phyloP scores from a whole-genome alignment of 495 filamentous ascomycete genomes.

The Oleoguttula mirabilis region DNA sequence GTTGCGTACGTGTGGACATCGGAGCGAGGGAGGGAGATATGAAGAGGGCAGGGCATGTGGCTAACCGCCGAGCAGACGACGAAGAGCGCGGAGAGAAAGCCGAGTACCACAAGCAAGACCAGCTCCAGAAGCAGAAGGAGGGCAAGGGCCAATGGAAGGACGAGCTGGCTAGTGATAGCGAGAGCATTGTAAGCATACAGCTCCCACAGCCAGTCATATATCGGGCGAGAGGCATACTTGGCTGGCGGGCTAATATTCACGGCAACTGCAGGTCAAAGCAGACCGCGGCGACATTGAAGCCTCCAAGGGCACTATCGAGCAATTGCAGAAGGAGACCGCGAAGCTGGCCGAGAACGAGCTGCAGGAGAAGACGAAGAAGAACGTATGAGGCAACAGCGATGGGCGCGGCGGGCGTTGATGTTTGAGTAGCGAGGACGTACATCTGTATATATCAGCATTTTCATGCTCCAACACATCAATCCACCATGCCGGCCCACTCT shows the following conservation, averaged over 20 bases:
- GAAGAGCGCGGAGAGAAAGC: constrained; percentile 33
- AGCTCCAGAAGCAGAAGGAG: constrained; percentile 53
- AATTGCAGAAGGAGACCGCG: constrained; percentile 43
- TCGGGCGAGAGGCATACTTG: not conserved
- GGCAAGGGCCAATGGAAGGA: constrained; percentile 74
- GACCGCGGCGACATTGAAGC: constrained; percentile 44
- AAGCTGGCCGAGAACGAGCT: constrained; percentile 23
- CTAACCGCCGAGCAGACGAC: no score
- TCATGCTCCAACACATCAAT: no score
- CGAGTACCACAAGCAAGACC: constrained; percentile 62
- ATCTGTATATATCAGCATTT: no score
- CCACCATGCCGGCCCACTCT: no score
- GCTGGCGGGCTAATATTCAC: not conserved
- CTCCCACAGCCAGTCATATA: not conserved
- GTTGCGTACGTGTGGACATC: constrained; percentile 25
- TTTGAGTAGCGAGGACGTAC: not conserved
- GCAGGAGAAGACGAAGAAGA: constrained; percentile 2
- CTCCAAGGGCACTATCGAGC: constrained; percentile 33
- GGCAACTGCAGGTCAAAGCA: constrained; percentile 45
- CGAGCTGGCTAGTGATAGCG: constrained; percentile 66
- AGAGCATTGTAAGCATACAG: constrained; percentile 66
- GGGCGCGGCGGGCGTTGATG: no score
- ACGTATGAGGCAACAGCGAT: no score
- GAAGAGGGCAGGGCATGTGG: no score
- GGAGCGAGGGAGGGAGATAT: no score